Base-by-base conservation (phyloP, 257 asterid species). In the Primulina huaijiensis region DNA sequence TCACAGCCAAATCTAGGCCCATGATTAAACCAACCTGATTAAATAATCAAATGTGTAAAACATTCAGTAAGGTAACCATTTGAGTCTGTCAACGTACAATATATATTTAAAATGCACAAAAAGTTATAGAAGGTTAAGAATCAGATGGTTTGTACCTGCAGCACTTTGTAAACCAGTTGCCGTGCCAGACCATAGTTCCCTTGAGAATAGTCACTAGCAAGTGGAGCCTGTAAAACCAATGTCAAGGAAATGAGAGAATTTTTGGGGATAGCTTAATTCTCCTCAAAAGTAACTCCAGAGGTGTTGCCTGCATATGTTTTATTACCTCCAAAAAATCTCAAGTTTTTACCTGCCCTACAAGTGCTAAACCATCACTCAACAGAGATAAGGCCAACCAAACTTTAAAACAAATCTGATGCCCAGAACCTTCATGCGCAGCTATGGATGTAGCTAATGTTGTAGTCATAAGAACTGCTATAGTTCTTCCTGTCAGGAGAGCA, bases 361-460 rank as follows among this genome's bases (percentile, higher is more conserved):
- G 95, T 63, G 97, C 99, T 70, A 93, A 76, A 77, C 97, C 97
- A 79, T 93, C 97, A 75, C 89, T 93, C 60, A 93, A 90, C 90
- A 93, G 77, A 70, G 99, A 93, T 70, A 93, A 75, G 50, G 97
- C 96, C 82, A 93, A 55, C 99, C 99, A 93, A 75, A 93, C 88
- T 86, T 93, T 81, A 77, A 93, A 86, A 84, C 96, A 89, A 69
- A 93, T 93, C 79, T 93, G 92, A 79, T 78, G 77, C 35, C 97
- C 99, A 37, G 96, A 85, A 6, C 99, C 99, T 78, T 82, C 86
- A 80, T 75, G 82, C 65, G 99, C 97, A 77, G 95, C 99, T 91
- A 90, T 72, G 53, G 99, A 92, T 74, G 99, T 93, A 59, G 99
- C 89, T 23, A 93, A 65, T 34, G 99, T 89, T 65, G 90, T 87